Percentiles rank a stretch among this genome's conserved stretches.
Evolutionary conservation across 225 moss, liverwort and hornwort species (phyloP).

Genomic region (Straminergon stramineum): DNA sequence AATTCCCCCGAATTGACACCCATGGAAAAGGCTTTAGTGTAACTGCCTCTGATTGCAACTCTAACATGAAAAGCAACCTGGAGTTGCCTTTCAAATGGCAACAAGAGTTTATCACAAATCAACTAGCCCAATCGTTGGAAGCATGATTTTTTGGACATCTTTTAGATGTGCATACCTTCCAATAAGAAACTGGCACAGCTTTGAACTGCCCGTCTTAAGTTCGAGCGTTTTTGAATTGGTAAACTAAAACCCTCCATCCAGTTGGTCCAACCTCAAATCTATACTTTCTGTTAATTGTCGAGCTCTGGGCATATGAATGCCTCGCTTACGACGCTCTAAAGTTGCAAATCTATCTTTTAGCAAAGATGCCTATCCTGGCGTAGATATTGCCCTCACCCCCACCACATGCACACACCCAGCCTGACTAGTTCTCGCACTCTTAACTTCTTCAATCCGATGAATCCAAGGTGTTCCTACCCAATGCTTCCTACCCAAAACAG

Average conservation of each 20-base stretch:
- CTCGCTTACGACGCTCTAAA: neutral
- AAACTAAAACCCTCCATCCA: neutral
- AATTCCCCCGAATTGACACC: neutral
- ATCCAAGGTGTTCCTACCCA: neutral
- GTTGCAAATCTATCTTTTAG: neutral
- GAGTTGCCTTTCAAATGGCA: neutral
- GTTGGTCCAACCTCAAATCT: neutral
- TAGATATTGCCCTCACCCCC: neutral
- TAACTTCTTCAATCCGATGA: neutral
- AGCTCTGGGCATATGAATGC: neutral
- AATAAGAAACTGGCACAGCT: no score
- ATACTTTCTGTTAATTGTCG: no score
- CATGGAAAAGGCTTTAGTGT: neutral
- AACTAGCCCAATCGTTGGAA: no score
- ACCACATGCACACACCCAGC: no score
- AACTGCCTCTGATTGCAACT: neutral
- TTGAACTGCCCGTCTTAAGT: neutral
- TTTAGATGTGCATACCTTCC: neutral
- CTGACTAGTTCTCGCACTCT: neutral
- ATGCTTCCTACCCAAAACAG: neutral
- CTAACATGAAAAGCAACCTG: neutral
- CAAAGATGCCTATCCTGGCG: neutral
- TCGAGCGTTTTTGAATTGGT: neutral
- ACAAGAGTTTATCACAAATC: no score
- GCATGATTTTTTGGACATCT: no score